Conservation (phyloP, 495 filamentous ascomycete species). For the Tuber umbilicatum region DNA sequence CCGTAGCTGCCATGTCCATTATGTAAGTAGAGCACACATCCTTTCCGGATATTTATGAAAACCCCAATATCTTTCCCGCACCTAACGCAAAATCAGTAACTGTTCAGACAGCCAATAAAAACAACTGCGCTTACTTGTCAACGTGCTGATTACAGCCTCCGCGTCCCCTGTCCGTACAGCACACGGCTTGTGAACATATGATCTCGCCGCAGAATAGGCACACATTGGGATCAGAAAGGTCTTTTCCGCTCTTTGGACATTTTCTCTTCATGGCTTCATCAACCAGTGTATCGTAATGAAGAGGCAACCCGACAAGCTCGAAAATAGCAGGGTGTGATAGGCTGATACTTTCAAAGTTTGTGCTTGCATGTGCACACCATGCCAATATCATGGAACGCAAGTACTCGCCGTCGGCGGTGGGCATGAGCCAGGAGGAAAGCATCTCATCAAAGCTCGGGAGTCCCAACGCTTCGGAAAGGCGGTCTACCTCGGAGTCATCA, state of each 20-base stretch:
- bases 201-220: constrained; percentile 95
- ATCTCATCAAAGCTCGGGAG: constrained; percentile 77
- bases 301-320: constrained; percentile 86
- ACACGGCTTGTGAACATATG: constrained; percentile 88
- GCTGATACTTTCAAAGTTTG: constrained; percentile 17
- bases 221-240: constrained; percentile 78
- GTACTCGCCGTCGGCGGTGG: constrained; percentile 24
- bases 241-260: constrained; percentile 76
- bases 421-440: constrained; percentile 44
- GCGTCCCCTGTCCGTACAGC: constrained; percentile 62
- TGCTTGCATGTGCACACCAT: constrained; percentile 60
- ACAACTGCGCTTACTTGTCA: constrained; percentile 58
- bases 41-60: constrained; percentile 95
- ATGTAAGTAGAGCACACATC: constrained; percentile 78
- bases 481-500: constrained; percentile 69
- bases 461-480: constrained; percentile 65
- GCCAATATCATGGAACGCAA: constrained; percentile 58
- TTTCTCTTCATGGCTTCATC: constrained; percentile 78
- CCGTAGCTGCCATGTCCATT: constrained; percentile 74
- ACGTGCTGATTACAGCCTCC: constrained; percentile 90
- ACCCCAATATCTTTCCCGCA: constrained; percentile 83
- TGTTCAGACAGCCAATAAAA: background rate
- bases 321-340: constrained; percentile 83
- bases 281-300: constrained; percentile 84
- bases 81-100: constrained; percentile 45